Evolutionary conservation across 345 rosid genomes (phyloP), one percentile per base, ranked within the genome.

Genomic region (Gossypium thurberi): DNA sequence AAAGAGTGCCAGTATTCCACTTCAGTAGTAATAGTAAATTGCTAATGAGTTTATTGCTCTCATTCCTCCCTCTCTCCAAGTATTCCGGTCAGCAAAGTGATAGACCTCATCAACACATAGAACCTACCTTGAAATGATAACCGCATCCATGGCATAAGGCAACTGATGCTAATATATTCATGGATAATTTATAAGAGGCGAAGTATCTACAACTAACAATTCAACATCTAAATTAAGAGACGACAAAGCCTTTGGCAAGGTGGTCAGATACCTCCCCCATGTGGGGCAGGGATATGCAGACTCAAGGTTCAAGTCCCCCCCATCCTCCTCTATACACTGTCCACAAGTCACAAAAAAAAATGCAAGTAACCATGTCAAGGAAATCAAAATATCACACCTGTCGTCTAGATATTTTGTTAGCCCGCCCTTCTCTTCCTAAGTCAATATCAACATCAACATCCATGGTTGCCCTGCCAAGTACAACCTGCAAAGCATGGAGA

Each of bases 391-490:
- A 9, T 46, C 71, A 50, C 76, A 94, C 97, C 94, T 91, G 98
- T 69, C 85, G 87, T 74, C 94, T 84, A 73, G 98, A 90, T 77
- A 94, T 82, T 75, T 85, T 89, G 77, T 84, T 87, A 43, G 87
- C 85, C 40, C 63, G 79, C 50, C 91, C 86, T 80, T 89, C 90
- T 80, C 80, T 86, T 74, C 91, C 83, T 80, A 91, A 84, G 89
- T 90, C 98, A 71, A 94, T 85, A 81, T 94, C 94, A 63, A 94
- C 93, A 21, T 74, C 78, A 72, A 80, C 74, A 74, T 86, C 98
- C 74, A 78, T 80, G 25, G 98, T 89, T 81, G 90, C 88, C 81
- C 97, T 90, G 70, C 98, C 98, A 70, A 95, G 92, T 71, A 88
- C 53, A 63, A 92, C 93, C 99, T 95, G 85, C 69, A 82, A n/a